Base-by-base conservation (phyloP, 331 rosid genomes). In the Erythrophleum ivorense region DNA sequence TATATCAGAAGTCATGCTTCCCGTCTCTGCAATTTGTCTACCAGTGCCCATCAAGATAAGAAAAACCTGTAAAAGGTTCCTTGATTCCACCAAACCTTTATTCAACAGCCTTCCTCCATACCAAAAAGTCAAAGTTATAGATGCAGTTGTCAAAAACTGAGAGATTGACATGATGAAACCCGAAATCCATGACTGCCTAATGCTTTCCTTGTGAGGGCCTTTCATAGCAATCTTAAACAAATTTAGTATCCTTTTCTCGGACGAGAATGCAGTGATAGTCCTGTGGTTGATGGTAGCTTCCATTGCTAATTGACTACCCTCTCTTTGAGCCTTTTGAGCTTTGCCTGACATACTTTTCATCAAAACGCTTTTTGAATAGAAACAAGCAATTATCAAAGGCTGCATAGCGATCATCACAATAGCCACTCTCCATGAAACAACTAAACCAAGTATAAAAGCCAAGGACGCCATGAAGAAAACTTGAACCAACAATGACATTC, bases 261-360 rank as follows among this genome's bases (percentile, higher is more conserved):
- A 93, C 14, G 98, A 91, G 78, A 93, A 93, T 66, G 93, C 97
- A 36, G 92, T 87, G 60, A 93, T 86, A 54, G 94, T 91, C 52
- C 97, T 85, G 34, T 93, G 97, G 76, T 88, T 91, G 66, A 81
- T 84, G 10, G 91, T 76, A 24, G 97, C 97, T 86, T 93, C 98
- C 87, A 92, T 90, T 64, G 97, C 97, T 75, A 93, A 74, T 75
- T 93, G 98, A 75, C 92, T 85, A 38, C 94, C 89, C 52, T 87
- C 90, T 43, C 78, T 84, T 31, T 91, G 98, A 45, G 94, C 91
- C 84, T 34, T 89, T 46, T 80, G 84, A 16, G 92, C 90, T 75
- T 93, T 91, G 5, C 79, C 80, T 31, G 94, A 84, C 94, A 87
- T 82, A 50, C 86, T 89, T 76, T 85, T 93, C 94, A 89, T 88